These are phyloP conservation scores for Gyrodon lividus DNA, from an alignment of 768 basidiomycete genomes.

Conservation along the genomic window DNA sequence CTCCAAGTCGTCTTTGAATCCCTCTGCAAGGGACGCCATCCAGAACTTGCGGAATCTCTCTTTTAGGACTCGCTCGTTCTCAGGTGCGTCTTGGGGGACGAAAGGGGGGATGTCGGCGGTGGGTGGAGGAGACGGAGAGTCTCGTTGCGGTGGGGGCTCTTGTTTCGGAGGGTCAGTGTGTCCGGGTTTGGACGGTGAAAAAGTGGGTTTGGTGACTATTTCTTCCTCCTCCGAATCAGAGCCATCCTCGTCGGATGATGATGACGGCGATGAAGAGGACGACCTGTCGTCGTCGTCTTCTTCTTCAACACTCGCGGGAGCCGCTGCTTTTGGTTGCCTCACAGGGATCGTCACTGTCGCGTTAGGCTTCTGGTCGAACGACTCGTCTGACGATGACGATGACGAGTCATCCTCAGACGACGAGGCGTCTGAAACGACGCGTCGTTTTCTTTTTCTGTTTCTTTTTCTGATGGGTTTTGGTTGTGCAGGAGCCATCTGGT, in stretches of 20 bases:
- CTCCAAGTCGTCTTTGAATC: conserved; percentile 82
- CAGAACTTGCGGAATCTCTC: conserved; percentile 79
- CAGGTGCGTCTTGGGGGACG: conserved; percentile 39
- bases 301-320: conserved; percentile 1
- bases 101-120: conserved; percentile 53
- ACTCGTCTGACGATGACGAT: conserved; percentile 18
- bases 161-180: background rate
- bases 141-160: conserved; percentile 8
- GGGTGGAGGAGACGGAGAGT: conserved; percentile 25
- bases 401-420: conserved; percentile 37
- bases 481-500: conserved; percentile 31
- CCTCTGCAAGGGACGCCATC: conserved; percentile 82
- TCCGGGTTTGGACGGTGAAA: background rate
- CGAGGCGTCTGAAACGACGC: conserved; percentile 42
- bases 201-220: background rate
- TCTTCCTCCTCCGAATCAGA: conserved; percentile 11
- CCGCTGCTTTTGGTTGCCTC: conserved; percentile 1
- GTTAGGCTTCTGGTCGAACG: background rate
- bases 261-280: conserved; percentile 13
- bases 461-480: conserved; percentile 41
- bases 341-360: conserved; percentile 11
- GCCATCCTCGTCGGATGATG: conserved; percentile 18
- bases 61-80: conserved; percentile 55
- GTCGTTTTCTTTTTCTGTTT: conserved; percentile 54
- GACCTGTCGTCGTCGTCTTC: conserved; percentile 10